phyloP scores from a whole-genome alignment of 2,329 filamentous ascomycete species.

The Cryphonectria parasitica region DNA sequence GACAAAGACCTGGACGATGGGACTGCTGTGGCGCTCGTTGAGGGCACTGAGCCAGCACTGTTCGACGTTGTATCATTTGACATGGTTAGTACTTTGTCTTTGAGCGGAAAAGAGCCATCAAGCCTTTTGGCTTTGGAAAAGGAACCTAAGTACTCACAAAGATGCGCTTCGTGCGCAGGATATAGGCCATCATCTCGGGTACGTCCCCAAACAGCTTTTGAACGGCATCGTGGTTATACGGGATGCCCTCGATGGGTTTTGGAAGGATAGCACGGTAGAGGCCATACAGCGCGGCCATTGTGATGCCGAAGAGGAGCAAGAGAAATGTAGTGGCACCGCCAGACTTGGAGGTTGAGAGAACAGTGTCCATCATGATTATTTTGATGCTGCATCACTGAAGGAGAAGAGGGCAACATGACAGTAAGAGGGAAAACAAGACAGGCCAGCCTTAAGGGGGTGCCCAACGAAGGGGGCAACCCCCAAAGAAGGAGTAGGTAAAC shows the following conservation, averaged over 20 bases:
- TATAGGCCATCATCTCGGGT: slow-evolving; percentile 43
- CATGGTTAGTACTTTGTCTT: too few species aligned
- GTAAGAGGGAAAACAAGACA: too few species aligned
- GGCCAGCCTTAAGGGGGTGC: too few species aligned
- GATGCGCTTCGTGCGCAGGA: slow-evolving; percentile 39
- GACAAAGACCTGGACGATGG: slow-evolving; percentile 53
- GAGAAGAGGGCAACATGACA: neutral
- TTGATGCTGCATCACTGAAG: too few species aligned
- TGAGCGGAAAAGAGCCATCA: too few species aligned
- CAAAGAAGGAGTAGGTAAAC: neutral
- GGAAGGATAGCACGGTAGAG: slow-evolving; percentile 39
- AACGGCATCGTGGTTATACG: slow-evolving; percentile 45
- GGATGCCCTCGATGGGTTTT: slow-evolving; percentile 50
- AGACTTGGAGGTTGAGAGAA: neutral
- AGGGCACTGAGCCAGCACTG: slow-evolving; percentile 39
- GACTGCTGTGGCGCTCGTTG: slow-evolving; percentile 40
- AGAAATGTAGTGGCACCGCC: neutral
- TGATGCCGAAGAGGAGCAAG: neutral
- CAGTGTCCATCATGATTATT: too few species aligned
- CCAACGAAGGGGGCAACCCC: too few species aligned
- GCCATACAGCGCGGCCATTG: neutral
- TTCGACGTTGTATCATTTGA: neutral
- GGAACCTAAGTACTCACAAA: slow-evolving; percentile 33
- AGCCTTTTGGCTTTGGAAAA: too few species aligned
- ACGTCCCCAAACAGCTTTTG: slow-evolving; percentile 47